These are phyloP conservation scores for Globisporangium perplexum DNA, from an alignment of 352 stramenopile genomes.

Conservation along the genomic window DNA sequence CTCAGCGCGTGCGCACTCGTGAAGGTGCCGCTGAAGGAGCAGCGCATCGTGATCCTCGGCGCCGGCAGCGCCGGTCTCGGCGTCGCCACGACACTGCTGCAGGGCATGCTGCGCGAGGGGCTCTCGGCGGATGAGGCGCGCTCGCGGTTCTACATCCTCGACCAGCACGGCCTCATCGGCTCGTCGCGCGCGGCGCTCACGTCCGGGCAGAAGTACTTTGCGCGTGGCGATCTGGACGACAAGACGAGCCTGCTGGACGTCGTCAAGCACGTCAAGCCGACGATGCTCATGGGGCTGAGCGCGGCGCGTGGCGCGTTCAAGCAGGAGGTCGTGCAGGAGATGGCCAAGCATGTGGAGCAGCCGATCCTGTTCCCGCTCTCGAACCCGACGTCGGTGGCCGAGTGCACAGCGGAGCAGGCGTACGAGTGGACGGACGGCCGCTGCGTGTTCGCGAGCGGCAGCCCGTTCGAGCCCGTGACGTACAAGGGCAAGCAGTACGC, in stretches of 20 bases:
- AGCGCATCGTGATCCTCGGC: conserved; percentile 94
- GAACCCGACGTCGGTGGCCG: conserved; percentile 94
- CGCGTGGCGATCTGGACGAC: conserved; percentile 56
- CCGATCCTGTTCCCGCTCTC: conserved; percentile 97
- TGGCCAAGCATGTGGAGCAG: conserved; percentile 82
- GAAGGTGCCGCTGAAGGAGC: conserved; percentile 83
- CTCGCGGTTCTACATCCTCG: conserved; percentile 72
- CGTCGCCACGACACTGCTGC: conserved; percentile 87
- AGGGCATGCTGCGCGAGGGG: conserved; percentile 89
- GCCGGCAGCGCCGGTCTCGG: conserved; percentile 93
- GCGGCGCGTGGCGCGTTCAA: conserved; percentile 87
- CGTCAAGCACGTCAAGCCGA: conserved; percentile 87
- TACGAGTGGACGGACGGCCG: conserved; percentile 95
- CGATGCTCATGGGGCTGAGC: conserved; percentile 93
- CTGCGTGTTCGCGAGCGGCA: conserved; percentile 95
- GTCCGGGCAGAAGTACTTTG: conserved; percentile 81
- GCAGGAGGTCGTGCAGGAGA: conserved; percentile 74
- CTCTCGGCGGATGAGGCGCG: conserved; percentile 63
- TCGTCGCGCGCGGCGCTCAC: conserved; percentile 41
- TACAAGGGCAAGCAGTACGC: conserved; percentile 80
- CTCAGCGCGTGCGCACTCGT: conserved; percentile 72
- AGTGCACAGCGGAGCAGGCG: conserved; percentile 95
- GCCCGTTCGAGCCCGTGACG: conserved; percentile 91
- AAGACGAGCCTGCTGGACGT: conserved; percentile 76
- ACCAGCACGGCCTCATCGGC: conserved; percentile 69